These are phyloP conservation scores for Aspergillus tamarii DNA, from an alignment of 2,329 filamentous ascomycete species.

Conservation along the genomic window DNA sequence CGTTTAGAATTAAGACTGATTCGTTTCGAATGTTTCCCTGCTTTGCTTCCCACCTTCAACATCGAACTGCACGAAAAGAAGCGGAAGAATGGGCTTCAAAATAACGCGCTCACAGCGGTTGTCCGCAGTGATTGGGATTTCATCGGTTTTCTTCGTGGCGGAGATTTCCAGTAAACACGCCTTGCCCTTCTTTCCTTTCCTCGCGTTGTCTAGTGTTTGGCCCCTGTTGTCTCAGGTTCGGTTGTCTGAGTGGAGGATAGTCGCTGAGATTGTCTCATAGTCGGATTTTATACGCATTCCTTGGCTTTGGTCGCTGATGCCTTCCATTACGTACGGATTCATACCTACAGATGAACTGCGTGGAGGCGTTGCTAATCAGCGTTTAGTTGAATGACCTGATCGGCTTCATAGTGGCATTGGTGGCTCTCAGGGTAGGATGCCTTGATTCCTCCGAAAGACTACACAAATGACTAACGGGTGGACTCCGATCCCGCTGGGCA, in stretches of 20 bases:
- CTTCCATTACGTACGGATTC: slow-evolving; percentile 68
- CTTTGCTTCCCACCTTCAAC: neutral
- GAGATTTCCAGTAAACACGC: slow-evolving; percentile 33
- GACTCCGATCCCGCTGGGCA: neutral
- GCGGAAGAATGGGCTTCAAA: slow-evolving; percentile 23
- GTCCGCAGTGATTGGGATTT: slow-evolving; percentile 33
- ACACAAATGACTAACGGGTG: neutral
- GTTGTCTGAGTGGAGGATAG: neutral
- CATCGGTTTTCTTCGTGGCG: slow-evolving; percentile 35
- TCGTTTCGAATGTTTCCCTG: neutral
- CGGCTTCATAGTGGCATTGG: slow-evolving; percentile 67
- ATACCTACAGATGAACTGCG: neutral
- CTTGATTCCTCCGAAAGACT: neutral
- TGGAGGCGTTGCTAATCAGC: slow-evolving; percentile 1
- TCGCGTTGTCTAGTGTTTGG: neutral
- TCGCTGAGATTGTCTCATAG: slow-evolving; percentile 34
- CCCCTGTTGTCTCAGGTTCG: neutral
- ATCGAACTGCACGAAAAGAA: neutral
- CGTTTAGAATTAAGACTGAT: neutral
- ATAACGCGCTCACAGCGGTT: slow-evolving; percentile 36
- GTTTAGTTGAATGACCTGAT: slow-evolving; percentile 69
- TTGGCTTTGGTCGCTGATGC: slow-evolving; percentile 74
- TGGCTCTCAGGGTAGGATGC: slow-evolving; percentile 58
- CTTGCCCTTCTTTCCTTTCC: neutral
- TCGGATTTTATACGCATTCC: slow-evolving; percentile 69